Conservation (phyloP, 345 rosid species). For the Populus tremula region DNA sequence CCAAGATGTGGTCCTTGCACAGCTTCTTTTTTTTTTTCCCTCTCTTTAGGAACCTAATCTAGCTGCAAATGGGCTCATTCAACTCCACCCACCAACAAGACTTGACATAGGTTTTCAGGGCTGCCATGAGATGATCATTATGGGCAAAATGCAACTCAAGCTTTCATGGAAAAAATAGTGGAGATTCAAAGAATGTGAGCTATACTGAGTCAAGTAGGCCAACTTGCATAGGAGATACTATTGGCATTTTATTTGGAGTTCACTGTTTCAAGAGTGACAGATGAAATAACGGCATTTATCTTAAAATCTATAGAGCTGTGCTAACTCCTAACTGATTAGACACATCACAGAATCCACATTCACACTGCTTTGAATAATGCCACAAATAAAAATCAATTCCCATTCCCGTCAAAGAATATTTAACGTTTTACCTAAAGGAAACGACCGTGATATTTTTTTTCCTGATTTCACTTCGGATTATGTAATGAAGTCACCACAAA, state of each 20-base stretch:
- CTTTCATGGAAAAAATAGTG: not conserved
- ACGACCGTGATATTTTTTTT: not conserved
- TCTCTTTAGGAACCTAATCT: not conserved
- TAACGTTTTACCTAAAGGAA: not conserved
- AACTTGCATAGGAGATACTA: not conserved
- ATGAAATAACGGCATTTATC: not conserved
- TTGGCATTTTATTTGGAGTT: not conserved
- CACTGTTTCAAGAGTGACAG: not conserved
- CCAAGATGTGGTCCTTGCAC: not conserved
- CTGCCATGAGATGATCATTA: conserved; percentile 2
- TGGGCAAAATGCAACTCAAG: not conserved
- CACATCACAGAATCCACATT: not conserved
- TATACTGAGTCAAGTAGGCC: not conserved
- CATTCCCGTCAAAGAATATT: not conserved
- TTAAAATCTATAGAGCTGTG: not conserved
- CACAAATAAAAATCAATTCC: not conserved
- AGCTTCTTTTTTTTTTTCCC: not conserved
- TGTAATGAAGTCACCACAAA: not conserved
- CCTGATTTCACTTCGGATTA: not conserved
- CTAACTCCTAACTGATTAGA: not conserved
- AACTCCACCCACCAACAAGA: conserved; percentile 15
- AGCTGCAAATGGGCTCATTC: conserved; percentile 3
- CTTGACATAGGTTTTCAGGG: not conserved
- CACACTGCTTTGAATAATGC: not conserved
- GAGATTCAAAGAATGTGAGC: conserved; percentile 6